Conservation (phyloP, 1,284 basidiomycete genomes). For the Melanopsichium pennsylvanicum region DNA sequence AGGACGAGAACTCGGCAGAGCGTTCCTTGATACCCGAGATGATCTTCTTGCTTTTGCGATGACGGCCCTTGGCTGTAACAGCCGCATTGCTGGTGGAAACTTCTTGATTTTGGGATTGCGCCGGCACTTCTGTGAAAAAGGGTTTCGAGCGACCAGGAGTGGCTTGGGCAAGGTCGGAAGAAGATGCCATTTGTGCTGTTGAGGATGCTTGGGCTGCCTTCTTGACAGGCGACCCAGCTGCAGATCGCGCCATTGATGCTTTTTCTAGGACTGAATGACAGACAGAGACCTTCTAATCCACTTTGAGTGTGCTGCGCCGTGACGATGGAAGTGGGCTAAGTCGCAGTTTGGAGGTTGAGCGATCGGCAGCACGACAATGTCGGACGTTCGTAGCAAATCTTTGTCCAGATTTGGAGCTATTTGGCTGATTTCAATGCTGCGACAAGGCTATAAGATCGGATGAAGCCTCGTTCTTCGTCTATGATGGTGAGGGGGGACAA, state of each 20-base stretch:
- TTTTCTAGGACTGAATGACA: too few species aligned
- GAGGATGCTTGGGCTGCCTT: conserved; percentile 12
- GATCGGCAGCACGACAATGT: too few species aligned
- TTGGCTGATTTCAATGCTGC: too few species aligned
- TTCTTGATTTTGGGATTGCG: neutral
- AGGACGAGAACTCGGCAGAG: conserved; percentile 25
- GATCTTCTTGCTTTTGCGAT: conserved; percentile 28
- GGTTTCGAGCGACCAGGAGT: conserved; percentile 3
- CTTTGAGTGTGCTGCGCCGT: too few species aligned
- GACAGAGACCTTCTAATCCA: too few species aligned
- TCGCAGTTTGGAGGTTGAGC: too few species aligned
- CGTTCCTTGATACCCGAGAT: conserved; percentile 13
- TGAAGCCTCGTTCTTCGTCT: too few species aligned
- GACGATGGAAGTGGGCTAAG: neutral
- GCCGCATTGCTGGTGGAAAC: conserved; percentile 19
- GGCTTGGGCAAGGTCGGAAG: conserved; percentile 1
- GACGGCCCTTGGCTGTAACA: conserved; percentile 5
- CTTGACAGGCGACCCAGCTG: conserved; percentile 20
- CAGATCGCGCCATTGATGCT: conserved; percentile 20
- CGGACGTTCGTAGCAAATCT: too few species aligned
- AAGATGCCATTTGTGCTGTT: conserved; percentile 5
- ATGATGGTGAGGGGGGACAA: too few species aligned
- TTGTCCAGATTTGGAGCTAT: too few species aligned
- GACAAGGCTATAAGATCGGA: too few species aligned
- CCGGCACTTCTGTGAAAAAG: conserved; percentile 1